These are phyloP conservation scores for Mucor velutinosus DNA, from an alignment of 371 early-diverging fungal species.

Conservation along the genomic window DNA sequence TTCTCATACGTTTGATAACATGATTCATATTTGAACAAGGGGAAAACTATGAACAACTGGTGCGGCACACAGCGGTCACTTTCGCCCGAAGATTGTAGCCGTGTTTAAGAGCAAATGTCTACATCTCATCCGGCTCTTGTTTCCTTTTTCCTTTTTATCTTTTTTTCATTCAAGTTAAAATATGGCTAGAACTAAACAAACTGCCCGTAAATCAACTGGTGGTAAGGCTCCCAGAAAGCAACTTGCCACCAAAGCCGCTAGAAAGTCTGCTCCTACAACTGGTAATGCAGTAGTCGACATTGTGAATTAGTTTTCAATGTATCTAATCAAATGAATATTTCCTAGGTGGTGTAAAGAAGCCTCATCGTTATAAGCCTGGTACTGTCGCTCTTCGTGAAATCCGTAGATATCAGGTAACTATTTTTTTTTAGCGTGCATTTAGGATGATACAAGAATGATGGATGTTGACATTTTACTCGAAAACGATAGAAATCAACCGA, in stretches of 20 bases:
- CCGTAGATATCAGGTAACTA: conserved; percentile 82
- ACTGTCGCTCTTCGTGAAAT: conserved; percentile 95
- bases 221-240: conserved; percentile 98
- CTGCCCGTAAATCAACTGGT: conserved; percentile 98
- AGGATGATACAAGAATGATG: neutral
- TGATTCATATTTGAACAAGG: neutral
- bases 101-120: neutral
- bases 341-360: conserved; percentile 65
- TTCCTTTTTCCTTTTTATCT: neutral
- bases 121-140: neutral
- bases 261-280: conserved; percentile 45
- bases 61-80: neutral
- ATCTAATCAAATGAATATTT: neutral
- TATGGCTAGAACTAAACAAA: conserved; percentile 97
- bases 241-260: conserved; percentile 90
- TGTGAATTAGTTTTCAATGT: neutral
- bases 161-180: neutral
- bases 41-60: neutral
- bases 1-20: neutral
- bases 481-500: conserved; percentile 81
- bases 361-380: conserved; percentile 82
- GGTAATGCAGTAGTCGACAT: conserved; percentile 2
- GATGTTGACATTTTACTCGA: neutral
- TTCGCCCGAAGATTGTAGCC: neutral
- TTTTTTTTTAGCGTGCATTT: neutral